Percentiles rank a stretch among this genome's conserved stretches.
Conservation (phyloP, 2,329 filamentous ascomycete genomes). For the Sporothrix brunneoviolacea region DNA sequence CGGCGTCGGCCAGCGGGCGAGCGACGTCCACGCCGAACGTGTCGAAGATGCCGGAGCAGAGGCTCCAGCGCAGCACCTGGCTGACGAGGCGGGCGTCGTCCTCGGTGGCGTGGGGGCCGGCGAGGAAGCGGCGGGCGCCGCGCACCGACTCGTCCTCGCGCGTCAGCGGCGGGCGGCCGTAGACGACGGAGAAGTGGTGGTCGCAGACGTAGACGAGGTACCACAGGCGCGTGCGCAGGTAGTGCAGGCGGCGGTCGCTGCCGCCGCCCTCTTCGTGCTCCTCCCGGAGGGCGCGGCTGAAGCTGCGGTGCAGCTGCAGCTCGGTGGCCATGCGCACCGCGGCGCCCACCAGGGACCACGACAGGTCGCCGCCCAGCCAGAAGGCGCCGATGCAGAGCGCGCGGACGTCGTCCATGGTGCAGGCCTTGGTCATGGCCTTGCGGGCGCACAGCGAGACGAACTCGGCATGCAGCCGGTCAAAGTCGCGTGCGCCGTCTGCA, state of each 20-base stretch:
- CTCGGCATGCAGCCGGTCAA: neutral
- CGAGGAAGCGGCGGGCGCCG: slow-evolving; percentile 3
- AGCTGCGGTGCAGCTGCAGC: slow-evolving; percentile 5
- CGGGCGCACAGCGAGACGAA: neutral
- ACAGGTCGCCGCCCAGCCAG: slow-evolving; percentile 7
- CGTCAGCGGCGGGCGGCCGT: slow-evolving; percentile 17
- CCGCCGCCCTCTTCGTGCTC: neutral
- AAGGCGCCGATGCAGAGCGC: slow-evolving; percentile 12
- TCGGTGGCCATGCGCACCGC: slow-evolving; percentile 7
- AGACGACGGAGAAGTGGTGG: slow-evolving; percentile 11
- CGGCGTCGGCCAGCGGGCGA: slow-evolving; percentile 14
- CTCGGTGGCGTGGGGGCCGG: slow-evolving; percentile 12
- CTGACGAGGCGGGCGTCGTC: slow-evolving; percentile 18
- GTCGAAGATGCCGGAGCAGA: slow-evolving; percentile 16
- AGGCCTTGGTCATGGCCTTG: neutral
- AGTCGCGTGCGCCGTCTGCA: too few relatives aligned
- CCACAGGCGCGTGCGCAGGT: slow-evolving; percentile 1
- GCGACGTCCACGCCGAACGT: slow-evolving; percentile 8
- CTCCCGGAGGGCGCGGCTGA: neutral
- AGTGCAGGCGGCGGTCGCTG: neutral
- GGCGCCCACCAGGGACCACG: slow-evolving; percentile 7
- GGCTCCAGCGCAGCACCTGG: slow-evolving; percentile 17
- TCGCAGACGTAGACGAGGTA: slow-evolving; percentile 11
- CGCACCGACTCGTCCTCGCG: slow-evolving; percentile 1
- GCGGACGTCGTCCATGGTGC: slow-evolving; percentile 8